phyloP scores from a whole-genome alignment of 2,329 filamentous ascomycete genomes.

The Emergomyces africanus region DNA sequence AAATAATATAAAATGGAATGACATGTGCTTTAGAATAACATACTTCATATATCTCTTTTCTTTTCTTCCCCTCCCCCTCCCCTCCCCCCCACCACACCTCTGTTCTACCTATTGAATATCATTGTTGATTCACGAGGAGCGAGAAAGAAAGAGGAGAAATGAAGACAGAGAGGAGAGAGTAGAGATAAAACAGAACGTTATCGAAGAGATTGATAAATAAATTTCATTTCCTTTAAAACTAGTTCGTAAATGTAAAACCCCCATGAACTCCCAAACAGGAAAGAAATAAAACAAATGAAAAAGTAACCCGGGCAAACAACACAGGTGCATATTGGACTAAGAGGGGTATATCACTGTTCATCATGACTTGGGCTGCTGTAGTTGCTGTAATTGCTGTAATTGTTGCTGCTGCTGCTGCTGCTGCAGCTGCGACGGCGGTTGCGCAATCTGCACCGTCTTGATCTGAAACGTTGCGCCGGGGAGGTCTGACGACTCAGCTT shows the following conservation, averaged over 20 bases:
- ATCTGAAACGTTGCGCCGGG: constrained; percentile 92
- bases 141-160: neutral
- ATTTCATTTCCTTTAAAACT: neutral
- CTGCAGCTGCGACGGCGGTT: constrained; percentile 25
- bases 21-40: neutral
- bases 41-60: neutral
- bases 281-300: neutral
- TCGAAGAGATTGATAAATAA: neutral
- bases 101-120: neutral
- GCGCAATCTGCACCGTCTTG: constrained; percentile 61
- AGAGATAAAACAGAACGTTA: neutral
- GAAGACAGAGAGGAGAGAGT: neutral
- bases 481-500: constrained; percentile 77
- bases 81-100: no score
- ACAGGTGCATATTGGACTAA: neutral
- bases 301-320: neutral
- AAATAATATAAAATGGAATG: neutral
- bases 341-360: neutral
- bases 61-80: no score
- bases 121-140: neutral
- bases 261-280: neutral
- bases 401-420: neutral
- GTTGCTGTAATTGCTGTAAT: neutral
- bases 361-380: neutral
- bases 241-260: neutral